phyloP scores from a whole-genome alignment of 768 basidiomycete species.

The Lentinula guzmanii region DNA sequence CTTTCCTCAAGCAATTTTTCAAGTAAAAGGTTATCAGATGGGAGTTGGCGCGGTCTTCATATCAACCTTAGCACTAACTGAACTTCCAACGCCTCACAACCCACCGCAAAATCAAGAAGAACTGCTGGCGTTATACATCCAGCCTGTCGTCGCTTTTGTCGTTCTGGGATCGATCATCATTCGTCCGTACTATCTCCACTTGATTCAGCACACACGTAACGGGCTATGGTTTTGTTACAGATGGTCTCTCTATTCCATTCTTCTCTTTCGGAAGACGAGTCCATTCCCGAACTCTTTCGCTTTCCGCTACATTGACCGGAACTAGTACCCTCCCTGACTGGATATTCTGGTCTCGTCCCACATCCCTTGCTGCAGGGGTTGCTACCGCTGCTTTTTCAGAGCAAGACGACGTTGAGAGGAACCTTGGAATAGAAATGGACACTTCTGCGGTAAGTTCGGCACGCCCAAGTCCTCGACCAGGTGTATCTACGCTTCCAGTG shows the following conservation, averaged over 20 bases:
- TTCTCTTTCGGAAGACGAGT: slow-evolving; percentile 48
- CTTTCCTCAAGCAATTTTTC: too few species aligned
- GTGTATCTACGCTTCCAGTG: neutral
- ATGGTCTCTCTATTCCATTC: slow-evolving; percentile 67
- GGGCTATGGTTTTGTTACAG: slow-evolving; percentile 22
- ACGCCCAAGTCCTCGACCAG: slow-evolving; percentile 8
- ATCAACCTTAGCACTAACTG: slow-evolving; percentile 61
- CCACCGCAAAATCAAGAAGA: slow-evolving; percentile 70
- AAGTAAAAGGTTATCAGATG: slow-evolving; percentile 44
- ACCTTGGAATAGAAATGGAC: neutral
- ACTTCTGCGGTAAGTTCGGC: slow-evolving; percentile 27
- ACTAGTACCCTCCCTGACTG: slow-evolving; percentile 35
- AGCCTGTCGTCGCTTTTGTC: slow-evolving; percentile 84
- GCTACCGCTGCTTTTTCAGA: slow-evolving; percentile 3
- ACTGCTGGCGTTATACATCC: slow-evolving; percentile 61
- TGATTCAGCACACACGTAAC: neutral
- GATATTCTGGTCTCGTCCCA: slow-evolving; percentile 29
- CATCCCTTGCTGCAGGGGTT: slow-evolving; percentile 2
- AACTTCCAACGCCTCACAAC: slow-evolving; percentile 47
- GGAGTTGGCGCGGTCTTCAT: slow-evolving; percentile 92
- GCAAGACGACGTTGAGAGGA: slow-evolving; percentile 4
- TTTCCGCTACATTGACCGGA: slow-evolving; percentile 38
- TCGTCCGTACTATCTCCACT: slow-evolving; percentile 40
- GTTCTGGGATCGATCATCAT: slow-evolving; percentile 83
- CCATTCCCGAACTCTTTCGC: slow-evolving; percentile 38